These are phyloP conservation scores for Oryza coarctata DNA, from an alignment of 176 grass and related monocot species.

Conservation along the genomic window DNA sequence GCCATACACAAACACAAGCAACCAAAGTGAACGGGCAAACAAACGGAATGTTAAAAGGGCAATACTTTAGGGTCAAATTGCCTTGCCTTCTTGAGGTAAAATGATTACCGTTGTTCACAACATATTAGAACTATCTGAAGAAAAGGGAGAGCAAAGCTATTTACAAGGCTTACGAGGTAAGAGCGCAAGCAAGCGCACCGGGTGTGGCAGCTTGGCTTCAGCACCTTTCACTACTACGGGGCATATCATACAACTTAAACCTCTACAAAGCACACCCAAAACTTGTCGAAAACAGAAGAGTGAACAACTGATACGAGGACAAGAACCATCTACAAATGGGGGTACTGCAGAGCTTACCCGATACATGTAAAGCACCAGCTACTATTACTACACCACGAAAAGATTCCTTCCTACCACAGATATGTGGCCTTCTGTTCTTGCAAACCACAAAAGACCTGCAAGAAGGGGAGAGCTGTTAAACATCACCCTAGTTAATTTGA, in stretches of 20 bases:
- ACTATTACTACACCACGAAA: conserved; percentile 19
- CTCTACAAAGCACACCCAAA: conserved; percentile 38
- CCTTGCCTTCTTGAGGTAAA: conserved; percentile 15
- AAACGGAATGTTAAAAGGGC: not conserved
- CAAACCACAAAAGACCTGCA: conserved; percentile 34
- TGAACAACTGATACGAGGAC: conserved; percentile 5
- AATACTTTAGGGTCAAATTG: not conserved
- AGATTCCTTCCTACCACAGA: not conserved
- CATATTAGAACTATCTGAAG: not conserved
- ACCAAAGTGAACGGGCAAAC: not conserved
- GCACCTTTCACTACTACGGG: not conserved
- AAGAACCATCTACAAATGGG: conserved; percentile 34
- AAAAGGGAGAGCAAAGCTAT: conserved; percentile 26
- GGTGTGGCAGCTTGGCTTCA: not conserved
- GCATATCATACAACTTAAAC: conserved; percentile 28
- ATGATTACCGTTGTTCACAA: not conserved
- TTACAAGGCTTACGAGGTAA: conserved; percentile 10
- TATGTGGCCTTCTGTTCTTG: not conserved
- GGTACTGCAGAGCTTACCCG: conserved; percentile 31
- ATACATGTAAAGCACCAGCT: conserved; percentile 39
- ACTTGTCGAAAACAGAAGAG: conserved; percentile 34
- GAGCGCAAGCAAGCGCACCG: not conserved
- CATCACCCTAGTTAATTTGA: not conserved
- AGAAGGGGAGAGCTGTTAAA: not conserved
- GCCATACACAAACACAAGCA: not conserved